Percentiles rank a stretch among this genome's conserved stretches.
These are phyloP conservation scores for Phytophthora quininea DNA, from an alignment of 352 stramenopile genomes.

Conservation along the genomic window DNA sequence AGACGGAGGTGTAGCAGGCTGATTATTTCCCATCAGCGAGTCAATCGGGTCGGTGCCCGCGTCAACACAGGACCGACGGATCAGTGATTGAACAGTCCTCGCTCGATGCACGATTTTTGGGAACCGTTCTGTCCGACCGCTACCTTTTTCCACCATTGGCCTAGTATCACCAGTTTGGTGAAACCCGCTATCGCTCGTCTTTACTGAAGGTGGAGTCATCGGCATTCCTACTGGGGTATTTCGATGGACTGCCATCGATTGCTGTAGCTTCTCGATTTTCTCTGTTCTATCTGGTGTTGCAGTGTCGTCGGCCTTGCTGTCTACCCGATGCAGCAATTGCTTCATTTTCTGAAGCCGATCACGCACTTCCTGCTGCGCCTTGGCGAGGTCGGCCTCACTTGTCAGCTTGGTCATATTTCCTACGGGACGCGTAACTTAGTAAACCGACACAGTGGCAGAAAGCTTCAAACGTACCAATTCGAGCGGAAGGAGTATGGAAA, in stretches of 20 bases:
- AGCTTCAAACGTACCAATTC: conserved; percentile 37
- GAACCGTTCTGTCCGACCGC: conserved; percentile 2
- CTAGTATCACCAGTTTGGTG: no score
- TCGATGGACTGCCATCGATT: conserved; percentile 10
- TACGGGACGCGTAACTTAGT: conserved; percentile 14
- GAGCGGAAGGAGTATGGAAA: conserved; percentile 55
- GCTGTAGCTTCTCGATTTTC: neutral
- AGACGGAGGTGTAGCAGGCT: conserved; percentile 2
- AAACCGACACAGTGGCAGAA: neutral
- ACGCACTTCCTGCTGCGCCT: conserved; percentile 54
- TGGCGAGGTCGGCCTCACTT: conserved; percentile 47
- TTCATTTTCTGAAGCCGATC: conserved; percentile 69
- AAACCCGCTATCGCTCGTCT: neutral
- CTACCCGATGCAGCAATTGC: conserved; percentile 50
- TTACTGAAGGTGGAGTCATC: conserved; percentile 14
- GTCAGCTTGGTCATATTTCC: conserved; percentile 59
- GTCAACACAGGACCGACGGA: conserved; percentile 44
- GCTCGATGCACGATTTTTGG: conserved; percentile 26
- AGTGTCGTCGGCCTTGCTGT: conserved; percentile 3
- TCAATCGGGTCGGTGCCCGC: conserved; percentile 63
- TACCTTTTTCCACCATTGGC: neutral
- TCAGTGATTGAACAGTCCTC: conserved; percentile 33
- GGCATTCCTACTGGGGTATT: conserved; percentile 8
- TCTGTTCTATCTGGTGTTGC: conserved; percentile 1
- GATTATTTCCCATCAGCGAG: conserved; percentile 40